Percentiles rank a stretch among this genome's conserved stretches.
phyloP scores from a whole-genome alignment of 345 rosid genomes.

The Dipteronia sinensis region DNA sequence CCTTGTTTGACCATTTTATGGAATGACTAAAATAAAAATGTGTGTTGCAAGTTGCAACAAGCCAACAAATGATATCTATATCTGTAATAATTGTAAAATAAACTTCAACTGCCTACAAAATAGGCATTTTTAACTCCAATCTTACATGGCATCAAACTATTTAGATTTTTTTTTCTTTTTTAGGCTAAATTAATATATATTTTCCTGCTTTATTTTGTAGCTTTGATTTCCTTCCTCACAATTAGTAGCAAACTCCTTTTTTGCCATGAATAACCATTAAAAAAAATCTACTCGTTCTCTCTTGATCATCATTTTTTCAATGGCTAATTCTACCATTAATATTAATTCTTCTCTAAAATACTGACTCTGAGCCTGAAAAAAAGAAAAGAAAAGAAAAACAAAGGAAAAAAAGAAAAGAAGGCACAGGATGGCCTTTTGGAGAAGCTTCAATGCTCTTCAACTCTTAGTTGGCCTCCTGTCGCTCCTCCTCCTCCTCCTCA shows the following conservation, averaged over 20 bases:
- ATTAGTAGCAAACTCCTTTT: background rate
- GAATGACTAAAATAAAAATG: too few relatives aligned
- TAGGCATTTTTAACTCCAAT: background rate
- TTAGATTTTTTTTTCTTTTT: background rate
- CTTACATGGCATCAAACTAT: background rate
- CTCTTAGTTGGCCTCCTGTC: slow-evolving; percentile 64
- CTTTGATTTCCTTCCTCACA: slow-evolving; percentile 27
- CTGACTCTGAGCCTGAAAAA: background rate
- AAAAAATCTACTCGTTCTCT: background rate
- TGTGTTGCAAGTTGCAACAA: too few relatives aligned
- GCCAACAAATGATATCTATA: too few relatives aligned
- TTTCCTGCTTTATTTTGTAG: background rate
- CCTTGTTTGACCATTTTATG: too few relatives aligned
- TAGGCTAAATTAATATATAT: background rate
- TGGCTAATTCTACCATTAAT: background rate
- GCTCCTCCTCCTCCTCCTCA: slow-evolving; percentile 46
- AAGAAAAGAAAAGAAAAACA: background rate
- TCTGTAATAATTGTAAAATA: too few relatives aligned
- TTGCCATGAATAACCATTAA: background rate
- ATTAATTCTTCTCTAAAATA: background rate
- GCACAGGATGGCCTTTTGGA: slow-evolving; percentile 70
- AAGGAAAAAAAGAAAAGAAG: background rate
- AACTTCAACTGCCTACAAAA: background rate
- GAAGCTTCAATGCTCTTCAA: slow-evolving; percentile 28
- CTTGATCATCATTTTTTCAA: background rate